Evolutionary conservation across 176 grass and related monocot species (phyloP).

Genomic region (Triticum timopheevii): DNA sequence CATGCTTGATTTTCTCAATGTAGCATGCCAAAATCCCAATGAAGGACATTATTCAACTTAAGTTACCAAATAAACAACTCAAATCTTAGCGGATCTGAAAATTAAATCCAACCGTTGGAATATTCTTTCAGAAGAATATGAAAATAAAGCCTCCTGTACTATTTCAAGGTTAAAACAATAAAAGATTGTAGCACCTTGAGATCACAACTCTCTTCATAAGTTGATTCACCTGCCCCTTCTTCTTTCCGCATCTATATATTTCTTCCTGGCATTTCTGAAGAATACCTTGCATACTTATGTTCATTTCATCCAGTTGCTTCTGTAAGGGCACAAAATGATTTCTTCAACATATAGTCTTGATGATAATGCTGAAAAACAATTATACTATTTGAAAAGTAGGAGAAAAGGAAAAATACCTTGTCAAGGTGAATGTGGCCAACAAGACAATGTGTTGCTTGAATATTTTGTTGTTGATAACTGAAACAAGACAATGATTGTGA

Average conservation of each 20-base stretch:
- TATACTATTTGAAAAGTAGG: slow-evolving; percentile 17
- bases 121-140: background rate
- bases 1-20: slow-evolving; percentile 9
- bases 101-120: background rate
- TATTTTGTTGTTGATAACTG: slow-evolving; percentile 51
- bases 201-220: slow-evolving; percentile 39
- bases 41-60: background rate
- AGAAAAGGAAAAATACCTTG: slow-evolving; percentile 32
- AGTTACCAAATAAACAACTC: background rate
- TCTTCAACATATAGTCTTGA: background rate
- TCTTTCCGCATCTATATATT: slow-evolving; percentile 36
- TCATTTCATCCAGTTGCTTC: slow-evolving; percentile 50
- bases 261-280: slow-evolving; percentile 53
- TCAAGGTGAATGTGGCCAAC: slow-evolving; percentile 70
- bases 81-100: background rate
- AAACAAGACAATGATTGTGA: slow-evolving; percentile 26
- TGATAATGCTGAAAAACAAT: slow-evolving; percentile 10
- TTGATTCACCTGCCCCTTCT: slow-evolving; percentile 39
- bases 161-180: background rate
- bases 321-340: slow-evolving; percentile 21
- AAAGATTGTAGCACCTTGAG: slow-evolving; percentile 34
- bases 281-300: slow-evolving; percentile 39
- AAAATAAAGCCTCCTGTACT: background rate
- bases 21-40: slow-evolving; percentile 13
- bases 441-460: slow-evolving; percentile 41